Base-by-base conservation (phyloP, 805 yeast species). In the Lipomyces spencermartinsiae region DNA sequence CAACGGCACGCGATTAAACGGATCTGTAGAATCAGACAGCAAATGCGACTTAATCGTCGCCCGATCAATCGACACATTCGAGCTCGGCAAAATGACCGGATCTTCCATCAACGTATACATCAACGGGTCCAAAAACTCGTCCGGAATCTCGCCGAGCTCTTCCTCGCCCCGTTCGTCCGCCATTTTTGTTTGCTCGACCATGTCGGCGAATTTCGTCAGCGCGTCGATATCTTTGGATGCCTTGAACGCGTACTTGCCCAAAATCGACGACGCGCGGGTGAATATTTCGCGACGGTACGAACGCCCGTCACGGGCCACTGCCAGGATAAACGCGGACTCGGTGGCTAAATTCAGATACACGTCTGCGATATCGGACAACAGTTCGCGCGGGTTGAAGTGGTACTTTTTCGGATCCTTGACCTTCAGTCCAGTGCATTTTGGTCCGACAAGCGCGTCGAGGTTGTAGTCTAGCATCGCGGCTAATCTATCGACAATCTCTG, bases 391-490 rank as follows among this genome's bases (percentile, higher is more conserved):
- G 73, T 91, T 87, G 78, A 95, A 95, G 37, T 87, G 85, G 76
- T 93, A 93, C 73, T 87, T 86, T 71, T 89, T 91, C 0, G 98
- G 98, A 70, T 89, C 84, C 67, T 85, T 84, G 35, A 95, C 99
- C 76, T 91, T 92, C 74, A 95, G 84, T 61, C 90, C 93, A 9
- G 93, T 86, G 80, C 97, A 93, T 76, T 90, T 90, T 16, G 98
- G 98, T 0, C 99, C 99, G 33, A 93, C 98, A 78, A 95, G 82
- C n/a, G 94, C 92, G 61, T 87, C 90, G 69, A 95, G 81, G 77
- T 95, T 95, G 79, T 93, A 94, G 80, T 95, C 90, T 77, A 95
- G 82, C 99, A 95, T 95, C 58, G 97, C 93, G 0, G 99, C 97
- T 70, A 95, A 82, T 78, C 99, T 85, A 74, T 93, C 97, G 55